These are phyloP conservation scores for Sphenostylis stenocarpa DNA, from an alignment of 306 rosid species.

Conservation along the genomic window DNA sequence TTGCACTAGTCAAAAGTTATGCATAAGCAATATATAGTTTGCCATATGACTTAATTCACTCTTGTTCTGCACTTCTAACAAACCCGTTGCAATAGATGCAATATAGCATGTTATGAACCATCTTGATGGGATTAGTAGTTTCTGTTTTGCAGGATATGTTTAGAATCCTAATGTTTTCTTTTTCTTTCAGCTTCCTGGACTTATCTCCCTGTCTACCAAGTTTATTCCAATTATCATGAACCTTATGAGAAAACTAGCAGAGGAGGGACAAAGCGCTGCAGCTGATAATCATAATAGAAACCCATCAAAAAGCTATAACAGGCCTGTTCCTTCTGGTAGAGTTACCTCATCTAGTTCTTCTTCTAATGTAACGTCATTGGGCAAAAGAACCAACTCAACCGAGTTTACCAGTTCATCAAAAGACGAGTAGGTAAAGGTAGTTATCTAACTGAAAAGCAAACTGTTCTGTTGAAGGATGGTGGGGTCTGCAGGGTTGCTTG, in stretches of 20 bases:
- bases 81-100: neutral
- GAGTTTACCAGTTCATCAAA: constrained; percentile 52
- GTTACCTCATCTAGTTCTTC: constrained; percentile 56
- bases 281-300: constrained; percentile 44
- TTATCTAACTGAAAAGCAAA: neutral
- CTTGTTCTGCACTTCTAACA: neutral
- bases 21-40: neutral
- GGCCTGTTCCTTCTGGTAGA: constrained; percentile 37
- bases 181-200: constrained; percentile 74
- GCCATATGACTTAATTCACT: neutral
- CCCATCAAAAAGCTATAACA: constrained; percentile 39
- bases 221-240: constrained; percentile 73
- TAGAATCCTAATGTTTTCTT: neutral
- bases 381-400: constrained; percentile 23
- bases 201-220: constrained; percentile 66
- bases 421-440: constrained; percentile 42
- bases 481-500: constrained; percentile 14
- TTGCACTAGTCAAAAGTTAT: neutral
- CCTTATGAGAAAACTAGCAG: constrained; percentile 72
- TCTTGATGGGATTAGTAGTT: neutral
- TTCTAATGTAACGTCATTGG: constrained; percentile 43
- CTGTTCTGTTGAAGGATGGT: constrained; percentile 35
- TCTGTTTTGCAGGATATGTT: neutral
- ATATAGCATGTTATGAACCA: neutral
- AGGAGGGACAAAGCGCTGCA: constrained; percentile 56